Percentiles rank a stretch among this genome's conserved stretches.
phyloP scores from a whole-genome alignment of 495 filamentous ascomycete genomes.

The Penicillium odoratum region DNA sequence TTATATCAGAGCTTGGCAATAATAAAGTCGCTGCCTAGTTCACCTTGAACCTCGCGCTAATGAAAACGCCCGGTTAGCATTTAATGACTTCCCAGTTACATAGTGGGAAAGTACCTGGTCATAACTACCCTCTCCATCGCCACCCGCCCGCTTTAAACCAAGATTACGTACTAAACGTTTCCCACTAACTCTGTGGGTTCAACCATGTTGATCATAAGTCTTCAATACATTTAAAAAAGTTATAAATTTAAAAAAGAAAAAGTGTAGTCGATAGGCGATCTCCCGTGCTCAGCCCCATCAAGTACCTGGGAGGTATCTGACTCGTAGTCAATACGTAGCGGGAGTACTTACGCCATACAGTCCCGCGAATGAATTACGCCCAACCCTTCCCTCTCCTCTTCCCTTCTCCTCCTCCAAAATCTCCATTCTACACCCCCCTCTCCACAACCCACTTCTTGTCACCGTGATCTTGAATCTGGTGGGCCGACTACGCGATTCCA shows the following conservation, averaged over 20 bases:
- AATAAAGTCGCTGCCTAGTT: slow-evolving; percentile 9
- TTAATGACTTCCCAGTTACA: not conserved
- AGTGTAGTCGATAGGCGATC: slow-evolving; percentile 13
- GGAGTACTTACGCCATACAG: slow-evolving; percentile 25
- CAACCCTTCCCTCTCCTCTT: slow-evolving; percentile 25
- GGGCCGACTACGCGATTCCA: slow-evolving; percentile 16
- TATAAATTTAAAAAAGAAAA: not conserved
- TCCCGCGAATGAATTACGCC: slow-evolving; percentile 14
- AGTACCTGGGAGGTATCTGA: slow-evolving; percentile 21
- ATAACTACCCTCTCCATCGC: slow-evolving; percentile 4
- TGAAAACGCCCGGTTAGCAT: not conserved
- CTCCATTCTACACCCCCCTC: slow-evolving; percentile 18
- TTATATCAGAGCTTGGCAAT: not conserved
- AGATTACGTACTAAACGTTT: slow-evolving; percentile 19
- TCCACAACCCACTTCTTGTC: slow-evolving; percentile 10
- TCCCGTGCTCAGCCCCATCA: slow-evolving; percentile 29
- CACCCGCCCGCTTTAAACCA: slow-evolving; percentile 13
- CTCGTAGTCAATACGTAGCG: slow-evolving; percentile 24
- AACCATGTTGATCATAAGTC: not conserved
- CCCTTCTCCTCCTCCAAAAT: slow-evolving; percentile 25
- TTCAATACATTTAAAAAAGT: too few relatives aligned
- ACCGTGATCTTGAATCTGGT: slow-evolving; percentile 18
- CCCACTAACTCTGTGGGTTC: too few relatives aligned
- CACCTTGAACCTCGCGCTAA: not conserved
- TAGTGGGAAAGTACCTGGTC: not conserved